phyloP scores from a whole-genome alignment of 192 early-diverging fungal genomes.

The Coemansia sp. region DNA sequence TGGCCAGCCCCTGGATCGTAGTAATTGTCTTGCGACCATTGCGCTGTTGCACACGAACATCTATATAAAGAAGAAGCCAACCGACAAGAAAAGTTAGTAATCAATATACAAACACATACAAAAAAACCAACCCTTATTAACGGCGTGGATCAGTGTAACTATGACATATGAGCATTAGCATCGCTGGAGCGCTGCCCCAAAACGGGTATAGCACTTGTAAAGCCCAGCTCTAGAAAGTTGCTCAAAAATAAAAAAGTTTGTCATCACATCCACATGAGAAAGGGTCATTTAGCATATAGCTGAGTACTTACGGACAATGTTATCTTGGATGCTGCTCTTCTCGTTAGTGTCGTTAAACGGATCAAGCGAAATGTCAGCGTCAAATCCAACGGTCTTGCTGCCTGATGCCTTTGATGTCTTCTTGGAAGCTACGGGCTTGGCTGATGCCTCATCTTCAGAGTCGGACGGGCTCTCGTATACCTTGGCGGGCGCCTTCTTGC shows the following conservation, averaged over 20 bases:
- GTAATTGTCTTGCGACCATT: conserved; percentile 97
- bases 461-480: background rate
- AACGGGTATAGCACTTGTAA: conserved; percentile 29
- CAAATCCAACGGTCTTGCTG: conserved; percentile 19
- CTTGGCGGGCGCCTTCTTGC: conserved; percentile 5
- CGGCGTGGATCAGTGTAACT: conserved; percentile 61
- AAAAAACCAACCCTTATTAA: background rate
- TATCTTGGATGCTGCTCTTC: conserved; percentile 26
- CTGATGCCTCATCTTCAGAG: background rate
- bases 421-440: background rate
- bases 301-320: conserved; percentile 18
- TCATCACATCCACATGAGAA: conserved; percentile 17
- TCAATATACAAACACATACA: background rate
- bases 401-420: conserved; percentile 1
- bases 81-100: background rate
- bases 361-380: background rate
- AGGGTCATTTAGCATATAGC: no score
- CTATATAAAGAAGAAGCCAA: conserved; percentile 54
- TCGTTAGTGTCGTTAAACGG: conserved; percentile 58
- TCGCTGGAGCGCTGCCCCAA: conserved; percentile 43
- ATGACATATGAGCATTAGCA: conserved; percentile 57
- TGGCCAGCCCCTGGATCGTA: conserved; percentile 90
- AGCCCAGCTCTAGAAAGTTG: conserved; percentile 4
- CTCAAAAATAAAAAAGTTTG: conserved; percentile 11
- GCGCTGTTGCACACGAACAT: conserved; percentile 97